Conservation (phyloP, 805 yeast species). For the Candida sonorensis region DNA sequence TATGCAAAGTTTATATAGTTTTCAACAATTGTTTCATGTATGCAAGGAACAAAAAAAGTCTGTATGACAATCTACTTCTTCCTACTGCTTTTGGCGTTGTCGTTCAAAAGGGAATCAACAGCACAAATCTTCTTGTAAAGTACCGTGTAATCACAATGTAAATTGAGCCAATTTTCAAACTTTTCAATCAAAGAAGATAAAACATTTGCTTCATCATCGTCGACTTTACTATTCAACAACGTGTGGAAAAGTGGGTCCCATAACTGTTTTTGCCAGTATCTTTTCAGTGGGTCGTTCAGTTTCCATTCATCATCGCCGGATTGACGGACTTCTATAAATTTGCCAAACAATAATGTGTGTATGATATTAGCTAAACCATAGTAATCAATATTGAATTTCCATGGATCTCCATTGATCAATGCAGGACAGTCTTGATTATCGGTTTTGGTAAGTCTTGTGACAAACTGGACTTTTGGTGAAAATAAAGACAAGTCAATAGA, state of each 20-base stretch:
- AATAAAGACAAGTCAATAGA: constrained; percentile 64
- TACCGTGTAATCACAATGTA: constrained; percentile 7
- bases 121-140: constrained; percentile 5
- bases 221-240: constrained; percentile 2
- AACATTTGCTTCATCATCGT: not conserved
- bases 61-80: not conserved
- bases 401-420: constrained; percentile 50
- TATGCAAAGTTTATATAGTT: too few relatives aligned
- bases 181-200: too few relatives aligned
- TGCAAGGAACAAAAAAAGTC: too few relatives aligned
- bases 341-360: constrained; percentile 69
- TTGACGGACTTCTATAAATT: constrained; percentile 37
- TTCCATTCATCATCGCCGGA: constrained; percentile 23
- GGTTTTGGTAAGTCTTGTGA: constrained; percentile 53
- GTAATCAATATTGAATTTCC: constrained; percentile 81
- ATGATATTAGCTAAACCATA: constrained; percentile 73
- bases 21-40: too few relatives aligned
- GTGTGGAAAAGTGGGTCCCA: constrained; percentile 63
- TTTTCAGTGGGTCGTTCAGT: constrained; percentile 44
- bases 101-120: constrained; percentile 7
- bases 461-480: constrained; percentile 43
- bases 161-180: constrained; percentile 11
- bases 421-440: constrained; percentile 64
- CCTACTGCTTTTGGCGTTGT: constrained; percentile 5
- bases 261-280: constrained; percentile 69